These are phyloP conservation scores for Phytophthora pini DNA, from an alignment of 352 stramenopile genomes.

Conservation along the genomic window DNA sequence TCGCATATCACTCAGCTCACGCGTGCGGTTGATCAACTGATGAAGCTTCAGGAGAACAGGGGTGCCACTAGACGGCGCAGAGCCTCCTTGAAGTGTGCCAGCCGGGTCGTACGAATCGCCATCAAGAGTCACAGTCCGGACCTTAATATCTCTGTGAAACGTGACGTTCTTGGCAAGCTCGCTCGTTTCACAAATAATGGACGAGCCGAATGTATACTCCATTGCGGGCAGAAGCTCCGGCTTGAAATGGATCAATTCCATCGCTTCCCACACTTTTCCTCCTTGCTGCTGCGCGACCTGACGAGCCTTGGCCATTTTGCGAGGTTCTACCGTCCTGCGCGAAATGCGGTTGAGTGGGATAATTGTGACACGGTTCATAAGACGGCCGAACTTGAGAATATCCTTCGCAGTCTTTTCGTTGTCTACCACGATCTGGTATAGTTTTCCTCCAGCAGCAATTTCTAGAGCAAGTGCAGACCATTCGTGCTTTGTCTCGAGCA, in stretches of 20 bases:
- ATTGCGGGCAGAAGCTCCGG: slow-evolving; percentile 95
- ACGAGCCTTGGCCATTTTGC: slow-evolving; percentile 83
- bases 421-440: slow-evolving; percentile 99
- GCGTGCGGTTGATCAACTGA: slow-evolving; percentile 75
- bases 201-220: slow-evolving; percentile 98
- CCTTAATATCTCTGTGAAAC: slow-evolving; percentile 93
- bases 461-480: slow-evolving; percentile 96
- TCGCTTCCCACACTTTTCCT: slow-evolving; percentile 92
- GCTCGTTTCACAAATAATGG: slow-evolving; percentile 97
- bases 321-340: slow-evolving; percentile 69
- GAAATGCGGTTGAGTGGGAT: slow-evolving; percentile 99
- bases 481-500: slow-evolving; percentile 95
- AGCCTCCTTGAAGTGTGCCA: slow-evolving; percentile 95
- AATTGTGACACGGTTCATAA: slow-evolving; percentile 97
- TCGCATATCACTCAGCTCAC: slow-evolving; percentile 69
- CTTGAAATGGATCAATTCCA: slow-evolving; percentile 98
- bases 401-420: slow-evolving; percentile 98
- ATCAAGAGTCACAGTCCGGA: slow-evolving; percentile 97
- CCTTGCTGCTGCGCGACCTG: slow-evolving; percentile 90
- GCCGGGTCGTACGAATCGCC: slow-evolving; percentile 98
- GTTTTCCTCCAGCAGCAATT: slow-evolving; percentile 97
- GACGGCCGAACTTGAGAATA: slow-evolving; percentile 96
- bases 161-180: slow-evolving; percentile 91
- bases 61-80: slow-evolving; percentile 74
- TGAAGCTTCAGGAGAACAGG: slow-evolving; percentile 87